Percentiles rank a stretch among this genome's conserved stretches.
These are phyloP conservation scores for Peterozyma xylosa DNA, from an alignment of 805 yeast genomes.

Conservation along the genomic window DNA sequence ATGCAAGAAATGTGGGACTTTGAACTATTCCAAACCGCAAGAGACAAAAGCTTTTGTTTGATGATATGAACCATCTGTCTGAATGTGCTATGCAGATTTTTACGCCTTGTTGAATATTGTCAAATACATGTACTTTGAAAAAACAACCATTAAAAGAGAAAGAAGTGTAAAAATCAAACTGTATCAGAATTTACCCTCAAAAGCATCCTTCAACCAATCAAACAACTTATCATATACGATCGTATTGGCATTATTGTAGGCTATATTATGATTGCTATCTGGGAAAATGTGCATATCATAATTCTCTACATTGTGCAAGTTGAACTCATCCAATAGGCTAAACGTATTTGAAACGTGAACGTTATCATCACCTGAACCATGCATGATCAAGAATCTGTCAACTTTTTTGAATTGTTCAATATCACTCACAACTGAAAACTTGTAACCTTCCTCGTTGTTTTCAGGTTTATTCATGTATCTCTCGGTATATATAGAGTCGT, in stretches of 20 bases:
- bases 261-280: constrained; percentile 84
- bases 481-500: constrained; percentile 77
- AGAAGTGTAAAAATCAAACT: not conserved
- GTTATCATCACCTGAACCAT: constrained; percentile 81
- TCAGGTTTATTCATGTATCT: constrained; percentile 59
- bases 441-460: constrained; percentile 42
- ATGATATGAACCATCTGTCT: not conserved
- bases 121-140: too few relatives aligned
- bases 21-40: constrained; percentile 61
- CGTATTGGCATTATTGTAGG: constrained; percentile 68
- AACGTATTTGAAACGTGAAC: constrained; percentile 71
- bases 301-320: constrained; percentile 45
- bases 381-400: constrained; percentile 58
- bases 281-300: constrained; percentile 88
- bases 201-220: constrained; percentile 62
- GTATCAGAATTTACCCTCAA: constrained; percentile 25
- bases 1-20: constrained; percentile 67
- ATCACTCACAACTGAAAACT: constrained; percentile 33
- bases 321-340: constrained; percentile 52
- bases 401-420: constrained; percentile 36
- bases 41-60: constrained; percentile 4
- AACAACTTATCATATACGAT: constrained; percentile 67
- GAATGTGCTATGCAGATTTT: not conserved
- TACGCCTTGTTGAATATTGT: too few relatives aligned
- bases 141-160: too few relatives aligned